A percentile compares a stretch with the other conserved stretches of the same genome.
Evolutionary conservation across 2,329 filamentous ascomycete genomes (phyloP).

Genomic region (Colletotrichum tamarilloi): DNA sequence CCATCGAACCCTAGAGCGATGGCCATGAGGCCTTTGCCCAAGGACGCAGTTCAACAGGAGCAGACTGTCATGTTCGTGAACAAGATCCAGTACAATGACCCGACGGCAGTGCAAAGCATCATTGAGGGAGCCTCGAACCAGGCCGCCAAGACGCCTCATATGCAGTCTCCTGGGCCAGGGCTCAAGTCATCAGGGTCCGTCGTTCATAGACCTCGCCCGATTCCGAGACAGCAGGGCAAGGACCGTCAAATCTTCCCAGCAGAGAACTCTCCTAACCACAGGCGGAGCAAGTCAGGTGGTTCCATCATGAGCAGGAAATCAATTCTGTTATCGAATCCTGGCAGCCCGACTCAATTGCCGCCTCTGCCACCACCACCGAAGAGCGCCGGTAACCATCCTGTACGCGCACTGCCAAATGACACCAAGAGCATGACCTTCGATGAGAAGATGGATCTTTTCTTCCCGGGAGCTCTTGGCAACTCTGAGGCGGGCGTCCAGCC

Average conservation of each 20-base stretch:
- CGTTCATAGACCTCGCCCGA: slow-evolving; percentile 66
- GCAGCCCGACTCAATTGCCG: slow-evolving; percentile 61
- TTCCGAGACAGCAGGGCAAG: slow-evolving; percentile 59
- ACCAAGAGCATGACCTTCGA: slow-evolving; percentile 69
- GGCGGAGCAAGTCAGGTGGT: slow-evolving; percentile 61
- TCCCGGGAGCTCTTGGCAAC: slow-evolving; percentile 47
- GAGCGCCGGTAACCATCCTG: slow-evolving; percentile 47
- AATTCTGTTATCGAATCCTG: slow-evolving; percentile 54
- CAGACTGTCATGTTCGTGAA: slow-evolving; percentile 68
- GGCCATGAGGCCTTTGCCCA: slow-evolving; percentile 43
- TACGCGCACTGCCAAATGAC: slow-evolving; percentile 59
- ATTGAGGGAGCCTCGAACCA: slow-evolving; percentile 55
- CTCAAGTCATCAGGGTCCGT: slow-evolving; percentile 52
- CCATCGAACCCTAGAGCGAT: slow-evolving; percentile 59
- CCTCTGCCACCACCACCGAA: slow-evolving; percentile 62
- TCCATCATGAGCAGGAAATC: slow-evolving; percentile 59
- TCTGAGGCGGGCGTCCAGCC: neutral
- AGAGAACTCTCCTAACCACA: slow-evolving; percentile 55
- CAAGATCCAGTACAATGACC: slow-evolving; percentile 66
- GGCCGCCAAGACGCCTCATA: slow-evolving; percentile 37
- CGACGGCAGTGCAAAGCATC: slow-evolving; percentile 59
- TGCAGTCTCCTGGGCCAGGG: neutral
- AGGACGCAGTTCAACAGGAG: slow-evolving; percentile 46
- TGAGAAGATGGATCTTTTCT: slow-evolving; percentile 66
- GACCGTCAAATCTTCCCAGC: slow-evolving; percentile 61